Evolutionary conservation across 352 stramenopile species (phyloP).

Genomic region (Globisporangium ultimum): DNA sequence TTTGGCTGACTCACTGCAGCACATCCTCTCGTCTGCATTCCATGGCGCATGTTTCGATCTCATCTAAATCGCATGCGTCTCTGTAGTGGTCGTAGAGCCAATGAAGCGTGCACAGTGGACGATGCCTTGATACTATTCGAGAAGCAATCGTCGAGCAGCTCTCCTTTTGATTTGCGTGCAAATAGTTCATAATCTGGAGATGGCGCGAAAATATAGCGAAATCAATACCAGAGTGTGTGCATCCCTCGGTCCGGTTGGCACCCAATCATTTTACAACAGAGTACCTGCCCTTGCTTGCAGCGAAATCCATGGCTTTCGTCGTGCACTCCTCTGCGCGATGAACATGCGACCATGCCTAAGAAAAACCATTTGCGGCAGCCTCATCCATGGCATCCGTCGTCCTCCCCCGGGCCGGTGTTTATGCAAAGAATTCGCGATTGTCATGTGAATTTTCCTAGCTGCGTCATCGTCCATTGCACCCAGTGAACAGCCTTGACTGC

Average conservation of each 20-base stretch:
- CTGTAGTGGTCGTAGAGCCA: conserved; percentile 7
- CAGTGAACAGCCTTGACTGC: too few species aligned
- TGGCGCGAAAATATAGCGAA: background rate
- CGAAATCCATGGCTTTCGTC: background rate
- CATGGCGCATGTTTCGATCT: background rate
- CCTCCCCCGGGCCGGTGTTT: background rate
- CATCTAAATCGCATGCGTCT: conserved; percentile 2
- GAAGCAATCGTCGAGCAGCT: background rate
- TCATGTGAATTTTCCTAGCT: too few species aligned
- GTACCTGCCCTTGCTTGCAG: background rate
- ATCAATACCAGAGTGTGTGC: background rate
- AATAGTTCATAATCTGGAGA: conserved; percentile 2
- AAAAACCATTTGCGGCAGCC: background rate
- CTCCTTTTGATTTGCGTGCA: background rate
- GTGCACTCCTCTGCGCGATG: conserved; percentile 1
- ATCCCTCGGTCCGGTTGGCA: background rate
- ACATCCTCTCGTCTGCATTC: background rate
- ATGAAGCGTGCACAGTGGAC: background rate
- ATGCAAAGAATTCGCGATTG: too few species aligned
- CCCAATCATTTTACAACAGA: background rate
- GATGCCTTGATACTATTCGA: background rate
- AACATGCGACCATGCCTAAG: conserved; percentile 1
- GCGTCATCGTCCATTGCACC: too few species aligned
- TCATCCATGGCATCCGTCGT: background rate
- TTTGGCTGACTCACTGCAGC: background rate